A percentile compares a stretch with the other conserved stretches of the same genome.
phyloP scores from a whole-genome alignment of 352 stramenopile genomes.

The Phytophthora megakarya region DNA sequence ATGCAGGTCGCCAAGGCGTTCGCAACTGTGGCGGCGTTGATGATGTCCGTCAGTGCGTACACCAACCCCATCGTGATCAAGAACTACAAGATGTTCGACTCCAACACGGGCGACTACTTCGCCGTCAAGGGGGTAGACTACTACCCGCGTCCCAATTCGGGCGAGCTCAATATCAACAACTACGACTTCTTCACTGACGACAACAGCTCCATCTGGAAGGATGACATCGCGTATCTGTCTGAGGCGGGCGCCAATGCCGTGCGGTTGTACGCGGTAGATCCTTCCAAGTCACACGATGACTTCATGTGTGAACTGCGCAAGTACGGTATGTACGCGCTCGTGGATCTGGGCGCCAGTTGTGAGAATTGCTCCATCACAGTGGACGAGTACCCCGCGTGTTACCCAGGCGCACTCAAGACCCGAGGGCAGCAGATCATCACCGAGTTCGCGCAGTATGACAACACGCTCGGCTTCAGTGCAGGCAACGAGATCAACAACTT shows the following conservation, averaged over 20 bases:
- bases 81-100: constrained; percentile 81
- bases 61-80: constrained; percentile 66
- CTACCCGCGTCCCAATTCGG: constrained; percentile 83
- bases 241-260: constrained; percentile 74
- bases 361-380: constrained; percentile 62
- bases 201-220: constrained; percentile 66
- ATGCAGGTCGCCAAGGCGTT: constrained; percentile 32
- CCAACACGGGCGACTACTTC: constrained; percentile 71
- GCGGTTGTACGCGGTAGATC: constrained; percentile 82
- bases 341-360: constrained; percentile 64
- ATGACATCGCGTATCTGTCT: constrained; percentile 69
- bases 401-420: constrained; percentile 61
- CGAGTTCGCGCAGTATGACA: constrained; percentile 85
- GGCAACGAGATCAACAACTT: constrained; percentile 85
- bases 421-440: constrained; percentile 79
- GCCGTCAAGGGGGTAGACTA: constrained; percentile 80
- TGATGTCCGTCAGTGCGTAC: constrained; percentile 33
- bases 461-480: constrained; percentile 73
- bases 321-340: constrained; percentile 74
- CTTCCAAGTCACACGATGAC: constrained; percentile 75
- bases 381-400: constrained; percentile 60
- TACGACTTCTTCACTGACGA: constrained; percentile 86
- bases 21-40: constrained; percentile 21
- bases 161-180: constrained; percentile 70
- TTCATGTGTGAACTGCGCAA: constrained; percentile 85